Conservation (phyloP, 352 stramenopile species). For the Phytopythium cucurbitacearum region DNA sequence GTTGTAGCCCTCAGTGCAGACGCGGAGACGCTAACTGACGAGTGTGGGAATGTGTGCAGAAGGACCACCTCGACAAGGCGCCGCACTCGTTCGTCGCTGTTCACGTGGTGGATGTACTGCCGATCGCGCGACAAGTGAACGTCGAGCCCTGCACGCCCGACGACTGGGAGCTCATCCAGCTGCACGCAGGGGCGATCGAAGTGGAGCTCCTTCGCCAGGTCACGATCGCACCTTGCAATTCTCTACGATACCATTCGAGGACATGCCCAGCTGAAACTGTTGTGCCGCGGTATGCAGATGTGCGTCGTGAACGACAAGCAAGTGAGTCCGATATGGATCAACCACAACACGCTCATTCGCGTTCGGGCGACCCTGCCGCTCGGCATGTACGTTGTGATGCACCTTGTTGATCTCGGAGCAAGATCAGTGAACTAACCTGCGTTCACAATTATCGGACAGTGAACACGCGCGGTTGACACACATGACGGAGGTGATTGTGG, state of each 20-base stretch:
- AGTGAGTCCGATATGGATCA: constrained; percentile 79
- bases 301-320: constrained; percentile 87
- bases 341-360: constrained; percentile 73
- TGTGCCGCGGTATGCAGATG: constrained; percentile 29
- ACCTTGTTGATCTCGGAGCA: neutral
- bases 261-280: neutral
- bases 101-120: constrained; percentile 66
- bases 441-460: constrained; percentile 15
- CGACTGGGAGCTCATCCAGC: constrained; percentile 89
- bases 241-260: neutral
- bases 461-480: constrained; percentile 64
- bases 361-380: constrained; percentile 50
- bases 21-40: neutral
- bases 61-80: constrained; percentile 52
- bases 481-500: constrained; percentile 72
- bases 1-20: neutral
- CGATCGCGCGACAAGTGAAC: constrained; percentile 67
- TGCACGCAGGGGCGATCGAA: constrained; percentile 82
- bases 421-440: neutral
- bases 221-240: neutral
- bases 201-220: constrained; percentile 82
- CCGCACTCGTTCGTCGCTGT: constrained; percentile 65
- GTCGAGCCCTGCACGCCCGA: constrained; percentile 83
- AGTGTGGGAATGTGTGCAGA: constrained; percentile 17
- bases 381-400: constrained; percentile 47